Percentiles rank a stretch among this genome's conserved stretches.
These are phyloP conservation scores for Oidiodendron maius DNA, from an alignment of 495 filamentous ascomycete species.

Conservation along the genomic window DNA sequence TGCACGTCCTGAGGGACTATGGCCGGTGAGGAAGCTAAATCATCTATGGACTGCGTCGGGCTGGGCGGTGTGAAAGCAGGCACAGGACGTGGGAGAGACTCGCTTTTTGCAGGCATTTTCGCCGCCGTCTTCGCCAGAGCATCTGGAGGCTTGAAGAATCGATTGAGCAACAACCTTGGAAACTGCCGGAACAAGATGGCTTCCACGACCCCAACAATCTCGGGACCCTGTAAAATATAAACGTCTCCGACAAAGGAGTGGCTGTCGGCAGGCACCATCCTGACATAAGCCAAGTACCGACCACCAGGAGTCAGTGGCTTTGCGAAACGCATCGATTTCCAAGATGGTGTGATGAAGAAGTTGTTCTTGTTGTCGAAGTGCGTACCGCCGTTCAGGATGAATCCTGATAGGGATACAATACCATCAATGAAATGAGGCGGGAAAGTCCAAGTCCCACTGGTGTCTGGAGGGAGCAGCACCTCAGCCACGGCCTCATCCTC, in stretches of 20 bases:
- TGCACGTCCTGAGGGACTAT: too few relatives aligned
- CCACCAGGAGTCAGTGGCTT: constrained; percentile 54
- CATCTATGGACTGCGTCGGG: too few relatives aligned
- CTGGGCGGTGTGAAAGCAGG: too few relatives aligned
- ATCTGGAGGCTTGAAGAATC: constrained; percentile 52
- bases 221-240: constrained; percentile 58
- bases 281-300: constrained; percentile 64
- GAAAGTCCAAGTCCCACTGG: constrained; percentile 56
- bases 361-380: constrained; percentile 60
- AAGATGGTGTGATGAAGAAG: constrained; percentile 70
- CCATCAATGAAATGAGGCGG: constrained; percentile 70
- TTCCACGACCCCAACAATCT: constrained; percentile 45
- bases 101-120: constrained; percentile 25
- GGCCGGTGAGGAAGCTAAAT: too few relatives aligned
- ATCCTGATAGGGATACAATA: constrained; percentile 59
- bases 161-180: constrained; percentile 59
- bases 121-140: constrained; percentile 62
- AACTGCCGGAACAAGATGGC: constrained; percentile 57
- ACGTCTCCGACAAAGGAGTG: constrained; percentile 52
- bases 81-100: too few relatives aligned
- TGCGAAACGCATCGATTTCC: constrained; percentile 65
- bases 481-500: constrained; percentile 65
- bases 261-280: constrained; percentile 43
- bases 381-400: constrained; percentile 73
- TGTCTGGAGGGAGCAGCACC: constrained; percentile 53